Evolutionary conservation across 108 stramenopile species (phyloP).

Genomic region (Chaetoceros tenuissimus): DNA sequence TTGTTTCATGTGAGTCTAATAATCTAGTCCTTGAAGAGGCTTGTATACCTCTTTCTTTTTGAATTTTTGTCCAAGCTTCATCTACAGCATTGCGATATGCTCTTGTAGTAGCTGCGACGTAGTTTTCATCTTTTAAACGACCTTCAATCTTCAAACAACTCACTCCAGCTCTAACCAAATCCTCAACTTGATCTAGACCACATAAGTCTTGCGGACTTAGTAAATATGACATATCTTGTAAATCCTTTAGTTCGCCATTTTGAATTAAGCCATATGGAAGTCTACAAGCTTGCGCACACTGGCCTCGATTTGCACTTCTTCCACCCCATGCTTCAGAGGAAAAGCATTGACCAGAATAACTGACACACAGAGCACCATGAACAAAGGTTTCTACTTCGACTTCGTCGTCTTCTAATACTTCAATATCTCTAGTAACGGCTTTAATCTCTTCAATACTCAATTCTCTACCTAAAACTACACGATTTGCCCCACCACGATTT

Average conservation of each 20-base stretch:
- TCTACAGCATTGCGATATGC: constrained; percentile 73
- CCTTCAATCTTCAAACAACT: constrained; percentile 76
- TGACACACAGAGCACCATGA: constrained; percentile 71
- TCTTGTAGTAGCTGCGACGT: constrained; percentile 70
- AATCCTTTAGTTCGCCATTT: constrained; percentile 44
- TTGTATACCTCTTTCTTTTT: constrained; percentile 15
- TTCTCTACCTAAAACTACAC: constrained; percentile 65
- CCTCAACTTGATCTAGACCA: constrained; percentile 58
- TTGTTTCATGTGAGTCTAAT: constrained; percentile 29
- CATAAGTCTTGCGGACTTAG: constrained; percentile 72
- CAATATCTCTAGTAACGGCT: constrained; percentile 15
- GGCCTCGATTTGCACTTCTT: constrained; percentile 62
- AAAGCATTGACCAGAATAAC: constrained; percentile 69
- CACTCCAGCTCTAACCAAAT: constrained; percentile 52
- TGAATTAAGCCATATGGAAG: constrained; percentile 63
- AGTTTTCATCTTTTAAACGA: constrained; percentile 62
- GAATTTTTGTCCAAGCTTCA: constrained; percentile 47
- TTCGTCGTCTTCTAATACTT: constrained; percentile 10
- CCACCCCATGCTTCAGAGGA: constrained; percentile 65
- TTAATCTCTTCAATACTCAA: constrained; percentile 43
- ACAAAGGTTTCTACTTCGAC: constrained; percentile 73
- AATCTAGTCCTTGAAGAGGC: constrained; percentile 5
- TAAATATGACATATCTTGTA: constrained; percentile 49
- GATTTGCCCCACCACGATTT: constrained; percentile 26
- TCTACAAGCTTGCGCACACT: constrained; percentile 78